Evolutionary conservation across 2,329 filamentous ascomycete genomes (phyloP).

Genomic region (Cucurbitaria berberidis): DNA sequence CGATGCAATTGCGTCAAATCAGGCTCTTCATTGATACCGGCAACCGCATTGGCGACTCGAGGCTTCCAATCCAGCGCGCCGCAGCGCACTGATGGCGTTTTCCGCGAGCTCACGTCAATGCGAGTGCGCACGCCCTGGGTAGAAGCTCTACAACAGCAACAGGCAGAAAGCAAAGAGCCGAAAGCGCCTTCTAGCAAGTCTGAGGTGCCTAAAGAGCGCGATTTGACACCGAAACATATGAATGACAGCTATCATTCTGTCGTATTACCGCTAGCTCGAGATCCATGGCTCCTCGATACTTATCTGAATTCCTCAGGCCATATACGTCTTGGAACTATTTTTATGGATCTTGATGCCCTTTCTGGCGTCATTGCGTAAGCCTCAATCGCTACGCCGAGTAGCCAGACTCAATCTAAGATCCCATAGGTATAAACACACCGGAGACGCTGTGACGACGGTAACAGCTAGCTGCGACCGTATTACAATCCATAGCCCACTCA

Average conservation of each 20-base stretch:
- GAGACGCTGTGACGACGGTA: constrained; percentile 67
- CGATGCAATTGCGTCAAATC: constrained; percentile 9
- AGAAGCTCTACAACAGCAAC: constrained; percentile 65
- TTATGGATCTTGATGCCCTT: constrained; percentile 82
- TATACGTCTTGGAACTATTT: constrained; percentile 72
- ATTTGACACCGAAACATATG: constrained; percentile 72
- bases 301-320: constrained; percentile 79
- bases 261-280: constrained; percentile 72
- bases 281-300: constrained; percentile 78
- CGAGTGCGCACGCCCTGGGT: constrained; percentile 70
- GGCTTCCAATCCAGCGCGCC: constrained; percentile 33
- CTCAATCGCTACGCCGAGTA: constrained; percentile 62
- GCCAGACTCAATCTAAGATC: constrained; percentile 18
- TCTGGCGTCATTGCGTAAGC: constrained; percentile 71
- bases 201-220: constrained; percentile 55
- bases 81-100: constrained; percentile 63
- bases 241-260: constrained; percentile 72
- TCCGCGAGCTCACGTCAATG: constrained; percentile 57
- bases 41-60: constrained; percentile 10
- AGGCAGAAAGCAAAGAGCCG: constrained; percentile 45
- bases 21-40: neutral
- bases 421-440: constrained; percentile 68
- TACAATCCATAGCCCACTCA: constrained; percentile 72
- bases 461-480: constrained; percentile 70
- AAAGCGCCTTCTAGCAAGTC: constrained; percentile 40